Conservation (phyloP, 345 rosid genomes). For the Rhizophora mangle region DNA sequence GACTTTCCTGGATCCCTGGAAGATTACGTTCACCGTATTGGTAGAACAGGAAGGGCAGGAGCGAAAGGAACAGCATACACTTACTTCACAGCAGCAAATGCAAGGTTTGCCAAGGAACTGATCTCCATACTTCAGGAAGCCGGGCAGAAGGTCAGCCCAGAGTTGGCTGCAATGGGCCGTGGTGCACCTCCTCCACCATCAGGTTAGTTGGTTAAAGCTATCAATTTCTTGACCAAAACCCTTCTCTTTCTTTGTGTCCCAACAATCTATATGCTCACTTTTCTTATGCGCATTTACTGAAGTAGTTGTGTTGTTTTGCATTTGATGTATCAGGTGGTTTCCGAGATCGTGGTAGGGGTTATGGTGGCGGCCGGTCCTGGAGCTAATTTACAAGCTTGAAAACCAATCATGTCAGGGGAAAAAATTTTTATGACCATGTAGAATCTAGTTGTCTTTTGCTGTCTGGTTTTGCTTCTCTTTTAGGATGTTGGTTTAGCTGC, state of each 20-base stretch:
- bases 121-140: slow-evolving; percentile 89
- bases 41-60: slow-evolving; percentile 98
- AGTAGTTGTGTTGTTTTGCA: background rate
- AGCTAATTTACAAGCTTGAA: slow-evolving; percentile 17
- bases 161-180: slow-evolving; percentile 93
- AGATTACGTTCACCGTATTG: slow-evolving; percentile 97
- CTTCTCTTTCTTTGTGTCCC: background rate
- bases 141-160: slow-evolving; percentile 87
- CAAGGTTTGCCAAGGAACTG: slow-evolving; percentile 93
- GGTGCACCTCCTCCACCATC: slow-evolving; percentile 86
- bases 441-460: slow-evolving; percentile 2
- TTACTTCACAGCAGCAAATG: slow-evolving; percentile 95
- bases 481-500: background rate
- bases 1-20: slow-evolving; percentile 99
- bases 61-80: slow-evolving; percentile 99
- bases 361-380: slow-evolving; percentile 55
- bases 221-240: too few species aligned
- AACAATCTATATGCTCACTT: background rate
- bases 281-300: background rate
- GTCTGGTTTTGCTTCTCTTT: background rate
- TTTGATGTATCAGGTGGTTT: slow-evolving; percentile 42
- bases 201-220: slow-evolving; percentile 42
- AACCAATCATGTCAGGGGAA: background rate
- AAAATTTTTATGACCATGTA: background rate
- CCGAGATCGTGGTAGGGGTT: slow-evolving; percentile 64